These are phyloP conservation scores for Gossypium arboreum DNA, from an alignment of 345 rosid genomes.

Conservation along the genomic window DNA sequence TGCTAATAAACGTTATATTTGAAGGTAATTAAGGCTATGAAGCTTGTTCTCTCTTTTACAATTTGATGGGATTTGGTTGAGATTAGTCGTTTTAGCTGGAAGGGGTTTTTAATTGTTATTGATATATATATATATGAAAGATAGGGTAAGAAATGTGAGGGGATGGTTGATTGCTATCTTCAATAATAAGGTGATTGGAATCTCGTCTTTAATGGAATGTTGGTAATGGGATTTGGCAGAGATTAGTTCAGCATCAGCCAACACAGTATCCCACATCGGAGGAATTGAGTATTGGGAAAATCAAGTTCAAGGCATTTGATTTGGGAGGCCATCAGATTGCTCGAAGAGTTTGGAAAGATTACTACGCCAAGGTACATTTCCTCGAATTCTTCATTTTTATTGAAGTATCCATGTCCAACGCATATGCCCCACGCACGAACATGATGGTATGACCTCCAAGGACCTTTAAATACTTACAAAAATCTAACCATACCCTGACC, in stretches of 20 bases:
- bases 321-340: conserved; percentile 92
- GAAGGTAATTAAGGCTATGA: background rate
- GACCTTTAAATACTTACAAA: background rate
- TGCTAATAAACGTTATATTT: background rate
- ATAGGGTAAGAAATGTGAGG: background rate
- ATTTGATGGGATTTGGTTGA: conserved; percentile 6
- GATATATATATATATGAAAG: no score
- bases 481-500: background rate
- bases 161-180: background rate
- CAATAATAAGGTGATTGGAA: background rate
- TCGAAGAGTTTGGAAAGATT: conserved; percentile 82
- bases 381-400: background rate
- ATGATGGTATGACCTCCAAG: background rate
- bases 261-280: conserved; percentile 81
- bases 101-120: background rate
- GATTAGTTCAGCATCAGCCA: conserved; percentile 84
- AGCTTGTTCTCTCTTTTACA: background rate
- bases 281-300: conserved; percentile 75
- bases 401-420: background rate
- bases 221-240: conserved; percentile 32
- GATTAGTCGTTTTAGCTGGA: background rate
- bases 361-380: conserved; percentile 61
- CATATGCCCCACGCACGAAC: background rate
- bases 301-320: conserved; percentile 83
- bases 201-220: background rate